Percentiles rank a stretch among this genome's conserved stretches.
Evolutionary conservation across 108 stramenopile genomes (phyloP).

Genomic region (Skeletonema costatum): DNA sequence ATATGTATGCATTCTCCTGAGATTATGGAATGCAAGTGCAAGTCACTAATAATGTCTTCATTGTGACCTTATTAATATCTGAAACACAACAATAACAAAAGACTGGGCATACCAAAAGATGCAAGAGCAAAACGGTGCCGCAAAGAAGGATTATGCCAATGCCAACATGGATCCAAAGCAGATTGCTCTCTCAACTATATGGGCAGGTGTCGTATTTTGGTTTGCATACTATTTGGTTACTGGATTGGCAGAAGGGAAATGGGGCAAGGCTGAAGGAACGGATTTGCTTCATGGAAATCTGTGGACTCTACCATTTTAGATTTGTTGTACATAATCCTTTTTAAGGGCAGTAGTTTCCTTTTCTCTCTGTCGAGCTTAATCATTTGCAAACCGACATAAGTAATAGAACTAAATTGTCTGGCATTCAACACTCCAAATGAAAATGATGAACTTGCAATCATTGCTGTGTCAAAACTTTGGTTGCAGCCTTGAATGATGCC

Average conservation of each 20-base stretch:
- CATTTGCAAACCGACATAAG: too few species aligned
- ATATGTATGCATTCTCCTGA: neutral
- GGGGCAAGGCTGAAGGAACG: conserved; percentile 20
- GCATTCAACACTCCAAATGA: too few species aligned
- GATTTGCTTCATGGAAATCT: conserved; percentile 42
- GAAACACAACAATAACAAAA: too few species aligned
- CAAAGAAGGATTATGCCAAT: conserved; percentile 42
- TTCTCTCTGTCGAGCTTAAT: too few species aligned
- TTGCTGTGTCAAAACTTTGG: neutral
- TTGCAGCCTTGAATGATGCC: neutral
- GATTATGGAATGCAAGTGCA: too few species aligned
- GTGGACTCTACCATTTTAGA: conserved; percentile 39
- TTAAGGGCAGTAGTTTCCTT: too few species aligned
- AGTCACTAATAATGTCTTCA: too few species aligned
- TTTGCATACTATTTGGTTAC: conserved; percentile 46
- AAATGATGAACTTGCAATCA: neutral
- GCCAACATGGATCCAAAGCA: conserved; percentile 42
- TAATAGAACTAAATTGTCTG: too few species aligned
- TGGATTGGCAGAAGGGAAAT: conserved; percentile 40
- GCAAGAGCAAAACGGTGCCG: conserved; percentile 23
- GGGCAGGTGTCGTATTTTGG: conserved; percentile 32
- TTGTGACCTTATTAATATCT: too few species aligned
- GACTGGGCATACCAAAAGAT: conserved; percentile 43
- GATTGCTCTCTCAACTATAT: conserved; percentile 27
- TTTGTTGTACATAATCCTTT: too few species aligned